phyloP scores from a whole-genome alignment of 805 yeast species.

The Metschnikowia amazonensis region DNA sequence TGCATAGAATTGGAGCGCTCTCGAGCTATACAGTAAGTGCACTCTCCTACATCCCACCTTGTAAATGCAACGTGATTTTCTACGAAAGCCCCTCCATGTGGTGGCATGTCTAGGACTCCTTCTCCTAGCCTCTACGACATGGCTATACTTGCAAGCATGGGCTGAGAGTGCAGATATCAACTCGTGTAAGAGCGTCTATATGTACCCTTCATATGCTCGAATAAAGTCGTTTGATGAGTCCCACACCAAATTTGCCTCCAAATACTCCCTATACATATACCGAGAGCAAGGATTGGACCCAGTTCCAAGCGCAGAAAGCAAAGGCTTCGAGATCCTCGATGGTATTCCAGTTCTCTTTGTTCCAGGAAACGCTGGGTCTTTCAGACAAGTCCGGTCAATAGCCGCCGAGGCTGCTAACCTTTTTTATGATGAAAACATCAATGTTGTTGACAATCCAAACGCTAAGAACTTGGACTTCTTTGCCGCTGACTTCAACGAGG shows the following conservation, averaged over 20 bases:
- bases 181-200: slow-evolving; percentile 63
- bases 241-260: slow-evolving; percentile 67
- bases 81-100: slow-evolving; percentile 17
- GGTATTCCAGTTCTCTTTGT: slow-evolving; percentile 91
- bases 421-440: slow-evolving; percentile 36
- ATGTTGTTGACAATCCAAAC: slow-evolving; percentile 25
- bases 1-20: neutral
- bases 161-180: slow-evolving; percentile 31
- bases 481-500: slow-evolving; percentile 92
- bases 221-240: slow-evolving; percentile 68
- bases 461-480: slow-evolving; percentile 71
- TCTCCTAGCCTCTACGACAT: slow-evolving; percentile 10
- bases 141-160: slow-evolving; percentile 11
- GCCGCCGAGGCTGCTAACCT: slow-evolving; percentile 73
- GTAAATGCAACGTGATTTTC: slow-evolving; percentile 11
- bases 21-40: neutral
- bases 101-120: slow-evolving; percentile 12
- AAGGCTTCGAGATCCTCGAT: slow-evolving; percentile 31
- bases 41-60: neutral
- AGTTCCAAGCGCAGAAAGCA: slow-evolving; percentile 42
- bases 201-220: slow-evolving; percentile 82
- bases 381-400: slow-evolving; percentile 83
- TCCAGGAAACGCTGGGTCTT: slow-evolving; percentile 98
- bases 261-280: slow-evolving; percentile 81
- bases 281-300: slow-evolving; percentile 74